Evolutionary conservation across 129 eudicot genomes (phyloP), one percentile per base, ranked within the genome.

Genomic region (Tagetes patula): DNA sequence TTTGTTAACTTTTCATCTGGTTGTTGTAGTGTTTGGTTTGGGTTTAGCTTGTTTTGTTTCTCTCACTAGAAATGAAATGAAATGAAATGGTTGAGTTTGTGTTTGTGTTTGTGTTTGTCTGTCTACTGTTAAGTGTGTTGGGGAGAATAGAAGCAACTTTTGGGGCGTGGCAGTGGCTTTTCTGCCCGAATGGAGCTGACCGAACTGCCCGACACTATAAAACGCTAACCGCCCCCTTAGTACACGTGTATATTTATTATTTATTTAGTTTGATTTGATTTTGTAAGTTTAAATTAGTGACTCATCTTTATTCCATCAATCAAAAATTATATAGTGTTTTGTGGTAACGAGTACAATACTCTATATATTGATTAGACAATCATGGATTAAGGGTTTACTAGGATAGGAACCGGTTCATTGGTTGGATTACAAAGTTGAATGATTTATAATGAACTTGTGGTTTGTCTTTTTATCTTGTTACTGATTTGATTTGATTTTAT

Each of bases 161-260:
- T 60, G 11, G 66, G 41, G 66, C 66, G 66, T 60, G 66, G 43
- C 66, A 60, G 66, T 12, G 43, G 66, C 66, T 60, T 60, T 60
- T 60, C 66, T 60, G 66, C 66, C 66, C 66, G 66, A 11, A 60
- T 33, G 27, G 43, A 7, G 66, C 8, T 60, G 66, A 7, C 66
- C 66, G 43, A 12, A 9, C 66, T 60, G 66, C 43, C 66, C 66
- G 43, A 3, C 20, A 60, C 40, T 36, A 27, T 7, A 37, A 60
- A 60, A 60, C 66, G 66, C 5, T 60, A 60, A 60, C 42, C 66
- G 66, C 66, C 66, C 66, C 66, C 27, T 60, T 33, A 60, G 66
- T 60, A 60, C 66, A 60, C 43, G 66, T 60, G 66, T n/a, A 60
- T 60, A 60, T 60, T 60, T 11, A 0, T 60, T 60, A 20, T 20